Conservation (phyloP, 805 yeast genomes). For the Starmerella vitae region DNA sequence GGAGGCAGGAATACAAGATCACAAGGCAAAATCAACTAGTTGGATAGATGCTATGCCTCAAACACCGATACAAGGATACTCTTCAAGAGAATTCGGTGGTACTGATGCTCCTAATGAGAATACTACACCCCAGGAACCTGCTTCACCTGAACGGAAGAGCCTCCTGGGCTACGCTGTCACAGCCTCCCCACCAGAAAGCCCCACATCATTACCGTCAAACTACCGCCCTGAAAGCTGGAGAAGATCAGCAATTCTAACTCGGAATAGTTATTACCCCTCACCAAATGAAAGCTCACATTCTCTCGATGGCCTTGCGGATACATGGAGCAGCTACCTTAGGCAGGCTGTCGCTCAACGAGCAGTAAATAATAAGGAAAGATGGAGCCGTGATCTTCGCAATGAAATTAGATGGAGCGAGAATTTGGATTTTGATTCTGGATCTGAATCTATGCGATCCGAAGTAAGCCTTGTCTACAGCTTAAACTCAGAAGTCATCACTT, state of each 20-base stretch:
- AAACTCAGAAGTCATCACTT: no score
- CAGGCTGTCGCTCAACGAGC: constrained; percentile 26
- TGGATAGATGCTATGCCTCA: constrained; percentile 2
- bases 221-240: constrained; percentile 19
- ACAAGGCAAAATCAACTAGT: background rate
- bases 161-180: background rate
- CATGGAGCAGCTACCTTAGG: constrained; percentile 26
- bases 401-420: constrained; percentile 13
- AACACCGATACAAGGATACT: constrained; percentile 2
- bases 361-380: constrained; percentile 12
- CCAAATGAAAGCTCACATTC: background rate
- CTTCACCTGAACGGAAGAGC: background rate
- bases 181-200: constrained; percentile 7
- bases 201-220: constrained; percentile 14
- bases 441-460: background rate
- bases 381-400: constrained; percentile 7
- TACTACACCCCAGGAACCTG: background rate
- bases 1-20: background rate
- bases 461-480: no score
- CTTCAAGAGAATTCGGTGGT: background rate
- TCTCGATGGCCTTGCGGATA: constrained; percentile 19
- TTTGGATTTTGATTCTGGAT: constrained; percentile 8
- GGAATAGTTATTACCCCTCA: background rate
- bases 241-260: constrained; percentile 11
- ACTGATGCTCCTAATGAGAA: background rate